Percentiles rank a stretch among this genome's conserved stretches.
These are phyloP conservation scores for Limnomonas spitsbergensis DNA, from an alignment of 139 green algal genomes.

Conservation along the genomic window DNA sequence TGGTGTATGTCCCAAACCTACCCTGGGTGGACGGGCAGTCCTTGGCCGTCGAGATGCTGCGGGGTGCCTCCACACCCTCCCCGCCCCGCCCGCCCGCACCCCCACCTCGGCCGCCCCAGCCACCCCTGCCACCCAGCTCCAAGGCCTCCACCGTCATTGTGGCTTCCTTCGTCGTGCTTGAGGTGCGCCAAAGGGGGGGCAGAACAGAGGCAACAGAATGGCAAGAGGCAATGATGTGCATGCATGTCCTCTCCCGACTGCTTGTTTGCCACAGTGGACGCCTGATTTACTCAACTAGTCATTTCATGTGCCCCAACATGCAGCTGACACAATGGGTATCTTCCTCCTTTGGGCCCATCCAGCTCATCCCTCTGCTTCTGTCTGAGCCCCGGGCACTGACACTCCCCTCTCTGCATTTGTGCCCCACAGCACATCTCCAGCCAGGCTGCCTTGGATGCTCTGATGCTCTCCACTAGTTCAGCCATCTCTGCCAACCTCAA, in stretches of 20 bases:
- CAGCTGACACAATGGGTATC: too few species aligned
- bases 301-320: not conserved
- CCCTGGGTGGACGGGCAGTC: not conserved
- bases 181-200: not conserved
- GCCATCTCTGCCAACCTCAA: not conserved
- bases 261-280: too few species aligned
- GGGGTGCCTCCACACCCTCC: not conserved
- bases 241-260: too few species aligned
- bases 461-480: not conserved
- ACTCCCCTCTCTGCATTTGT: too few species aligned
- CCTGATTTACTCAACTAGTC: too few species aligned
- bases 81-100: not conserved
- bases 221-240: slow-evolving; percentile 6
- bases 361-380: too few species aligned
- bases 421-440: not conserved
- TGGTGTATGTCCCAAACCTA: not conserved
- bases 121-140: not conserved
- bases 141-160: slow-evolving; percentile 8
- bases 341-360: too few species aligned
- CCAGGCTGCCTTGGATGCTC: slow-evolving; percentile 1
- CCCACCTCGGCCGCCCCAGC: not conserved
- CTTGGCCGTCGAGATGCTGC: not conserved
- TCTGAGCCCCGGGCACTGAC: too few species aligned
- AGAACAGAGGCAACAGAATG: not conserved
- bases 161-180: slow-evolving; percentile 19